Evolutionary conservation across 305 asterid species (phyloP), one percentile per base, ranked within the genome.

Genomic region (Plantago lanceolata): DNA sequence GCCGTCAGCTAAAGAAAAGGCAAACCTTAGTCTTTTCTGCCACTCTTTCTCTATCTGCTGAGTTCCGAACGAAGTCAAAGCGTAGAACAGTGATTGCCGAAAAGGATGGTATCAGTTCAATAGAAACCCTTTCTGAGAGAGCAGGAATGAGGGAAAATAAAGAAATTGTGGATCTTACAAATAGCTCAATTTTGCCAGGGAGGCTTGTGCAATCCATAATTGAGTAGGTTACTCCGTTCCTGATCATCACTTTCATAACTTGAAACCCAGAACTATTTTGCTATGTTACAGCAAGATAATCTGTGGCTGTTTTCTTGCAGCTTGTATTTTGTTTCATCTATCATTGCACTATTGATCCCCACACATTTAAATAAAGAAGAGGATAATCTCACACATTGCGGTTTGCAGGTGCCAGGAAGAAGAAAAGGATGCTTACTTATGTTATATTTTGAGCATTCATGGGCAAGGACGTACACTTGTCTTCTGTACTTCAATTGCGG

Each of bases 11-110:
- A 72, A 93, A 90, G 88, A 93, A 90, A 81, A 78, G 99, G 57
- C 99, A 93, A 78, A 93, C 99, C 31, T 81, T 90, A 73, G 97
- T 93, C 65, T 93, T 93, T 76, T 93, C 99, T 67, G 99, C 99
- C 56, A 93, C 99, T 68, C 89, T 93, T 72, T 90, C 96, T 66
- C 83, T 93, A 26, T 87, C 99, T 49, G 67, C 89, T 73, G 95
- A 90, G 82, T 93, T 93, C 64, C 82, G 93, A 52, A 93, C 83
- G 85, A 93, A 93, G 80, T 77, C 90, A 53, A 93, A 90, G 85
- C 95, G 78, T 37, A 94, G 97, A 73, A 75, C 87, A 55, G 64
- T 65, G 52, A 81, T 68, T 57, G 73, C 89, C 3, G 84, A 82
- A 68, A 84, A 73, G 57, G 88, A 77, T 71, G 94, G 61, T 66